Evolutionary conservation across 352 stramenopile genomes (phyloP).

Genomic region (Achlya hypogyna): DNA sequence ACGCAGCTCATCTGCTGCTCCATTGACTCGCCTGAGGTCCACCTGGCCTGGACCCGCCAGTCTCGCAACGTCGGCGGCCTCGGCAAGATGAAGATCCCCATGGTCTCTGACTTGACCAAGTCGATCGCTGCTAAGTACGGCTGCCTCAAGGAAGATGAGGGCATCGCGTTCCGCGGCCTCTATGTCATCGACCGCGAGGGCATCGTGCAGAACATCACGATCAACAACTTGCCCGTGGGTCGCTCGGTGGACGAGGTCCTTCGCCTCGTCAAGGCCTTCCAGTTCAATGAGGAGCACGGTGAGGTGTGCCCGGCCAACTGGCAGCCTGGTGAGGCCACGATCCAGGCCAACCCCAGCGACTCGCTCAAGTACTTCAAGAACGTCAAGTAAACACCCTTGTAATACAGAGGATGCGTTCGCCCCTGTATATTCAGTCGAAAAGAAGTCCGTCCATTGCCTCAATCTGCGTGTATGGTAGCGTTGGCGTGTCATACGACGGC

Average conservation of each 20-base stretch:
- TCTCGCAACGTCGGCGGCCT: slow-evolving; percentile 87
- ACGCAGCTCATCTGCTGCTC: slow-evolving; percentile 83
- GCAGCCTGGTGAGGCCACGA: slow-evolving; percentile 83
- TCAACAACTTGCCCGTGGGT: slow-evolving; percentile 90
- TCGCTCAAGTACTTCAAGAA: slow-evolving; percentile 78
- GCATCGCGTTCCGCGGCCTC: slow-evolving; percentile 81
- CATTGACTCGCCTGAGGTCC: slow-evolving; percentile 85
- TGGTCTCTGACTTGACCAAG: slow-evolving; percentile 91
- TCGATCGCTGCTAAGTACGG: slow-evolving; percentile 86
- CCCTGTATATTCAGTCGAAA: background rate
- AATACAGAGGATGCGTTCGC: too few species aligned
- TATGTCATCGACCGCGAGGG: slow-evolving; percentile 92
- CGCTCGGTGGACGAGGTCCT: slow-evolving; percentile 89
- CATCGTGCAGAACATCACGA: slow-evolving; percentile 76
- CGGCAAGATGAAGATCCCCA: slow-evolving; percentile 89
- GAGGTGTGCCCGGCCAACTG: slow-evolving; percentile 91
- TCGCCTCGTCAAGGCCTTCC: slow-evolving; percentile 86
- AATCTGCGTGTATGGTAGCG: background rate
- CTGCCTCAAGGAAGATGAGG: slow-evolving; percentile 77
- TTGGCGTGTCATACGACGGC: background rate
- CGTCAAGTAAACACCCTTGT: too few species aligned
- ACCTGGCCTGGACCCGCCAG: slow-evolving; percentile 84
- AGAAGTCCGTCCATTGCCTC: background rate
- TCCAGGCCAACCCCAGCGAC: slow-evolving; percentile 75
- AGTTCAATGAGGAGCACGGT: slow-evolving; percentile 89